Evolutionary conservation across 768 basidiomycete species (phyloP).

Genomic region (Hortiboletus campestris): DNA sequence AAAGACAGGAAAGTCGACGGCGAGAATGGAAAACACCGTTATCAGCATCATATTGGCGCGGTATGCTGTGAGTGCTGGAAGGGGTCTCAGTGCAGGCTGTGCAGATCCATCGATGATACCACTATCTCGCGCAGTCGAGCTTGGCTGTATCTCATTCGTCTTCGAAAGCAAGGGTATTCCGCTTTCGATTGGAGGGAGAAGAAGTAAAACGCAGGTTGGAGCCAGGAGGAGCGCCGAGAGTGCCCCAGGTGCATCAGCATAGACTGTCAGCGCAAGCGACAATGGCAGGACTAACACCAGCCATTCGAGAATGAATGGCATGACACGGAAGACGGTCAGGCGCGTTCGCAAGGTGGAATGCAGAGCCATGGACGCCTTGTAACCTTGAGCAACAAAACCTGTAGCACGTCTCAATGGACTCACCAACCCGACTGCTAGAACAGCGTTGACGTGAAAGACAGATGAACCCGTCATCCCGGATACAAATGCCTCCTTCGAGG

Average conservation of each 20-base stretch:
- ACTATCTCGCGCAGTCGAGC: background rate
- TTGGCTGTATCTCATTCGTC: slow-evolving; percentile 3
- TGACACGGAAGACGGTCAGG: slow-evolving; percentile 35
- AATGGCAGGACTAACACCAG: slow-evolving; percentile 69
- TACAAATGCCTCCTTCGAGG: slow-evolving; percentile 80
- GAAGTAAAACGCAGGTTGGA: slow-evolving; percentile 44
- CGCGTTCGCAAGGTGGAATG: slow-evolving; percentile 61
- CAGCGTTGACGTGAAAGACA: slow-evolving; percentile 61
- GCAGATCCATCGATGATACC: background rate
- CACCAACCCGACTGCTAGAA: slow-evolving; percentile 66
- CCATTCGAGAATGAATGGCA: slow-evolving; percentile 54
- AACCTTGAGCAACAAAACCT: slow-evolving; percentile 18
- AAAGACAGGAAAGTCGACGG: slow-evolving; percentile 94
- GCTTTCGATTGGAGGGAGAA: slow-evolving; percentile 40
- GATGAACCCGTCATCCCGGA: slow-evolving; percentile 71
- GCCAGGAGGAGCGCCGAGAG: slow-evolving; percentile 51
- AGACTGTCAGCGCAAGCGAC: slow-evolving; percentile 78
- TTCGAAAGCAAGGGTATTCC: slow-evolving; percentile 56
- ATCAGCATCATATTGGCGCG: slow-evolving; percentile 94
- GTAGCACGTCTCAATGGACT: slow-evolving; percentile 25
- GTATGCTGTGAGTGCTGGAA: slow-evolving; percentile 83
- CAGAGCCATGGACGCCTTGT: slow-evolving; percentile 68
- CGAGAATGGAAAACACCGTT: slow-evolving; percentile 87
- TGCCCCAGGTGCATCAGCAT: slow-evolving; percentile 53
- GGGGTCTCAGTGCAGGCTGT: slow-evolving; percentile 32